Conservation (phyloP, 768 basidiomycete genomes). For the Pluteus cervinus region DNA sequence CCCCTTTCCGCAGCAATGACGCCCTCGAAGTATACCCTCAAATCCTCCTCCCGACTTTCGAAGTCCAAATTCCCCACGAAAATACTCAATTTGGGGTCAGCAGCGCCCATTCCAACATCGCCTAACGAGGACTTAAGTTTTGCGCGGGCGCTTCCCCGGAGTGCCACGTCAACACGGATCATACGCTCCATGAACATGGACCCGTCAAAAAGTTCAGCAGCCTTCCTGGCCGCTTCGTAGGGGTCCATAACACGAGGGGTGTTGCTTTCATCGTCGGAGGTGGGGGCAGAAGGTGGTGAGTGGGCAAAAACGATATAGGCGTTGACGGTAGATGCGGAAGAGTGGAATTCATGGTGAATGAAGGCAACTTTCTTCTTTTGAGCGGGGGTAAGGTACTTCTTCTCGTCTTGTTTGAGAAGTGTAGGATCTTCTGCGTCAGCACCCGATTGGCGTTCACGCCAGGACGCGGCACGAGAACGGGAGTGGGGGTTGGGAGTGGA, state of each 20-base stretch:
- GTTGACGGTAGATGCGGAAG: conserved; percentile 67
- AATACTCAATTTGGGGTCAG: conserved; percentile 75
- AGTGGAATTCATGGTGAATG: conserved; percentile 89
- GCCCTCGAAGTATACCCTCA: conserved; percentile 82
- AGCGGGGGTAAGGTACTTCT: conserved; percentile 67
- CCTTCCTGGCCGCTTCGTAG: conserved; percentile 58
- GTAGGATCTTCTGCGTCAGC: conserved; percentile 40
- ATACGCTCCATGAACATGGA: conserved; percentile 70
- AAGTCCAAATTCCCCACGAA: conserved; percentile 96
- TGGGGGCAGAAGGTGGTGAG: conserved; percentile 35
- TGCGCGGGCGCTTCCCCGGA: conserved; percentile 1
- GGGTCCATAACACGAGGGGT: conserved; percentile 62
- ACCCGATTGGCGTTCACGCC: conserved; percentile 39
- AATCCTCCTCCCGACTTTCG: conserved; percentile 83
- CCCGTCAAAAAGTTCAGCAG: conserved; percentile 59
- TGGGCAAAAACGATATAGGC: conserved; percentile 92
- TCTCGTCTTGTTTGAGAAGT: conserved; percentile 37
- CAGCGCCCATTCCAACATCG: conserved; percentile 18
- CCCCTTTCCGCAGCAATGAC: conserved; percentile 69
- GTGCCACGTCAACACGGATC: conserved; percentile 73
- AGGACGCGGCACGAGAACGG: conserved; percentile 50
- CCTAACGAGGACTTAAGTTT: conserved; percentile 11
- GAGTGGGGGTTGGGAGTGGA: no score
- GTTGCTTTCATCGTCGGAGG: no score
- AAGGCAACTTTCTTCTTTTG: conserved; percentile 95